Conservation (phyloP, 805 yeast species). For the Candida quercuum region DNA sequence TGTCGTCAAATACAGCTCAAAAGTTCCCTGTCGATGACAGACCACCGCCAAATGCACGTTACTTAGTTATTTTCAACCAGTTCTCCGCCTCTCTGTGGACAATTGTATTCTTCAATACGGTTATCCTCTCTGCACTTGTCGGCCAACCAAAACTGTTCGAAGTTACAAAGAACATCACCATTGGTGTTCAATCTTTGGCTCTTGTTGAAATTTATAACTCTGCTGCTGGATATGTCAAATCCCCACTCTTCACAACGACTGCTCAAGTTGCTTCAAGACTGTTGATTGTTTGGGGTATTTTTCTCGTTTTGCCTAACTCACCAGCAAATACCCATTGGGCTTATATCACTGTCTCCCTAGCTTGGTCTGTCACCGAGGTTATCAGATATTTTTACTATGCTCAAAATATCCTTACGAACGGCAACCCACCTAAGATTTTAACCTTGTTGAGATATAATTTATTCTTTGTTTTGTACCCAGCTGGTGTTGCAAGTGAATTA, state of each 20-base stretch:
- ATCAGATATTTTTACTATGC: conserved; percentile 88
- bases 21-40: neutral
- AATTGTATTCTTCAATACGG: conserved; percentile 40
- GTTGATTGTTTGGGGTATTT: conserved; percentile 76
- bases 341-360: conserved; percentile 62
- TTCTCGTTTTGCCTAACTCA: conserved; percentile 66
- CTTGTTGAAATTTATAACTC: conserved; percentile 78
- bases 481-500: conserved; percentile 87
- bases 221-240: conserved; percentile 70
- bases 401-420: conserved; percentile 46
- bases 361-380: conserved; percentile 95
- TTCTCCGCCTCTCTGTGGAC: conserved; percentile 51
- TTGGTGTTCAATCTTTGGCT: conserved; percentile 73
- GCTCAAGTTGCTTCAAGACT: conserved; percentile 87
- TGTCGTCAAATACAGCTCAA: neutral
- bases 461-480: conserved; percentile 79
- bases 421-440: conserved; percentile 51
- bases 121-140: conserved; percentile 31
- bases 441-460: conserved; percentile 77
- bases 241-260: conserved; percentile 78
- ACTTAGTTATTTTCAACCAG: conserved; percentile 44
- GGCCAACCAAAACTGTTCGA: conserved; percentile 68
- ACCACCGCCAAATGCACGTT: conserved; percentile 5
- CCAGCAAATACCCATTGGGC: conserved; percentile 56
- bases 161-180: conserved; percentile 52